Base-by-base conservation (phyloP, 73 alveolate species). In the Paramecium sonneborni region DNA sequence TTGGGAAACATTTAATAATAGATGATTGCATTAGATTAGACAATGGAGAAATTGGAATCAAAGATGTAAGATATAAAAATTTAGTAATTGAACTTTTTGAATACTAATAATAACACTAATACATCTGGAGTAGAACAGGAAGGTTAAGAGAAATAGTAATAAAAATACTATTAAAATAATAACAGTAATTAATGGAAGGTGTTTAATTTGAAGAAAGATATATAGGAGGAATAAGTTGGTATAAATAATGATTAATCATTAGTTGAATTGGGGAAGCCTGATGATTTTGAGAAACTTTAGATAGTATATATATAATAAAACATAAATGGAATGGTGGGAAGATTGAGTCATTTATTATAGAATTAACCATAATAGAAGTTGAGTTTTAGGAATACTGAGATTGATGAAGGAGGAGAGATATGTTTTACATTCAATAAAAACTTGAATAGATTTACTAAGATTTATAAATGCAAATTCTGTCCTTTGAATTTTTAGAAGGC, bases 381-480 rank as follows among this genome's bases (percentile, higher is more conserved):
- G 11, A 32, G 84, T 62, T 62, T 30, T 8, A 62, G 44, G 18
- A 62, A 32, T 62, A 26, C 84, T 1, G 84, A 62, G 12, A 62
- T 26, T 0, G 84, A 62, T 26, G 48, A 30, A 26, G 84, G 79
- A 6, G 35, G 30, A 24, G 84, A 62, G 20, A 62, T 15, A 23
- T 30, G 84, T 6, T 62, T 79, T 14, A 1, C 90, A 18, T 79
- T 79, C 15, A 79, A 79, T 5, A 43, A 23, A 39, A 46, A 14
- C 8, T 44, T 44, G 10, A 79, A 79, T 79, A 20, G 34, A 14
- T 79, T 79, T 24, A 21, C 32, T 5, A 38, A 39, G 15, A 79
- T 79, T 1, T 79, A 79, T 34, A 39, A 79, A 44, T 79, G 90
- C 28, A 79, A 79, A 46, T 79, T 79, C 46, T 79, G 90, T 43